Evolutionary conservation across 148 eudicot genomes (phyloP).

Genomic region (Bassia scoparia): DNA sequence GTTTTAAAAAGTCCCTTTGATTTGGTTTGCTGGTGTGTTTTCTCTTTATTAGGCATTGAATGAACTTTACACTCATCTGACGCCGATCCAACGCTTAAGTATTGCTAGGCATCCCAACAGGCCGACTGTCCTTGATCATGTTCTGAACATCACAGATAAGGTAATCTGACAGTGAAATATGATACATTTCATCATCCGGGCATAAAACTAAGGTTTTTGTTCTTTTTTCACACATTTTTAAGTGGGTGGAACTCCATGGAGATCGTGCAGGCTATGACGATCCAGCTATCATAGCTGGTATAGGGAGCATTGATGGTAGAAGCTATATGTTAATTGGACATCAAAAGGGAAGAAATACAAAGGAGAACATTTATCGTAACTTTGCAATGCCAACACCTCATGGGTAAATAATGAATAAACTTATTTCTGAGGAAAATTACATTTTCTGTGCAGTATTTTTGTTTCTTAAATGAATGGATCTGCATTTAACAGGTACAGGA

Average conservation of each 20-base stretch:
- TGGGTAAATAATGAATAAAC: conserved; percentile 42
- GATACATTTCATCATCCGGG: neutral
- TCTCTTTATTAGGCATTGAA: conserved; percentile 55
- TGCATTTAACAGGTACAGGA: conserved; percentile 48
- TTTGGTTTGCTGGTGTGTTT: neutral
- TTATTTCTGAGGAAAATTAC: neutral
- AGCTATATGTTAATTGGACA: conserved; percentile 83
- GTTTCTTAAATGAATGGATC: neutral
- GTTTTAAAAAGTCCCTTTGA: neutral
- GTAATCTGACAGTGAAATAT: conserved; percentile 27
- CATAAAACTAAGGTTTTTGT: neutral
- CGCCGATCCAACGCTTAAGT: conserved; percentile 82
- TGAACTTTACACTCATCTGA: conserved; percentile 61
- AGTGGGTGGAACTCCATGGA: conserved; percentile 90
- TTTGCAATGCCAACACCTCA: conserved; percentile 96
- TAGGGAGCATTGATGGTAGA: conserved; percentile 71
- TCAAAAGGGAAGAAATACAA: conserved; percentile 84
- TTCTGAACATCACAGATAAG: conserved; percentile 80
- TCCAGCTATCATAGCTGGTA: conserved; percentile 81
- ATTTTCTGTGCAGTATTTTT: neutral
- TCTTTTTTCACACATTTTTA: neutral
- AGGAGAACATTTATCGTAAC: conserved; percentile 74
- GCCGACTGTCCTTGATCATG: conserved; percentile 87
- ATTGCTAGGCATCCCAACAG: conserved; percentile 94
- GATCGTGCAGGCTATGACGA: conserved; percentile 93